Base-by-base conservation (phyloP, 23 red algal species). In the Pyropia yezoensis region DNA sequence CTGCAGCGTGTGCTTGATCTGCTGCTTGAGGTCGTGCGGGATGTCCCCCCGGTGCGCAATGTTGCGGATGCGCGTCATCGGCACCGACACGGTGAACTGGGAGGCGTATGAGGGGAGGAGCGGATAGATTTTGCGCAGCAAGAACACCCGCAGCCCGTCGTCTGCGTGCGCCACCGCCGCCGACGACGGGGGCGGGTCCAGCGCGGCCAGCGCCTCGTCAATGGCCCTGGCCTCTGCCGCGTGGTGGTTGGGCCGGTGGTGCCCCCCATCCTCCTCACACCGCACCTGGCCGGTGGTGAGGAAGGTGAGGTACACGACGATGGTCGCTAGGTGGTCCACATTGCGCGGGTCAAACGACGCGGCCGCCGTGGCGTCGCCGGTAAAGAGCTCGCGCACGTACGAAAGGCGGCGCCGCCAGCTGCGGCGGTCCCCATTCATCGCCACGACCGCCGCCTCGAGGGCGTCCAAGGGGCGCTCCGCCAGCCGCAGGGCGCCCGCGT, bases 11-110 rank as follows among this genome's bases (percentile, higher is more conserved):
- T 82, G 85, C 59, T 90, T 90, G 49, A 90, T 90, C 33, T 90
- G 74, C 29, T 81, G 75, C 61, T 90, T 90, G n/a, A 90, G 66
- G 63, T 90, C 85, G 49, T 81, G 75, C 13, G 85, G 85, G 21
- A 90, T 90, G 67, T 90, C 85, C 24, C 71, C 71, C n/a, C 85
- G 76, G 54, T 90, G 85, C 8, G 85, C 85, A 54, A 90, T 90
- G 70, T 90, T 74, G 14, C 85, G 75, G 52, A 90, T 90, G 58
- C 85, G 67, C 18, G 85, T 90, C 45, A 90, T 57, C 29, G 85
- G 85, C 7, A 90, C 85, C 45, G 75, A 80, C 23, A 61, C 67
- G 14, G 85, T 90, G 56, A 80, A 90, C 59, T 90, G 62, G 32
- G 68, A 69, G 18, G 61, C 61, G 69, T 90, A 80, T 13, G 75